Percentiles rank a stretch among this genome's conserved stretches.
Conservation (phyloP, 1,284 basidiomycete species). For the Athelia sp. region DNA sequence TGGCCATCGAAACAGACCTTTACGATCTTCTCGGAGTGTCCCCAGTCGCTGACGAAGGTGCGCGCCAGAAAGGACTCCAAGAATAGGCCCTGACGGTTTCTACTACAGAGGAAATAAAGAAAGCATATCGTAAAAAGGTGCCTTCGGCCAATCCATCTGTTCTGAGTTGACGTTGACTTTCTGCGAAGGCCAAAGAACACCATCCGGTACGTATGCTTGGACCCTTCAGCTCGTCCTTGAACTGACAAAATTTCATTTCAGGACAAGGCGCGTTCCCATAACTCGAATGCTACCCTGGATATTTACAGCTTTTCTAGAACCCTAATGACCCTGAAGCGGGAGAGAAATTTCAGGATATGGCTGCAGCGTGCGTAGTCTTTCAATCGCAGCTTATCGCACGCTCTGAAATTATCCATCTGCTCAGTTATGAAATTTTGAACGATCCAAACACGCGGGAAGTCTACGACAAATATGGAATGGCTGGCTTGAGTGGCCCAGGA, state of each 20-base stretch:
- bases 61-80: background rate
- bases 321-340: conserved; percentile 74
- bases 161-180: conserved; percentile 18
- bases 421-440: conserved; percentile 82
- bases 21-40: conserved; percentile 80
- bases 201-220: conserved; percentile 67
- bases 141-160: conserved; percentile 10
- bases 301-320: conserved; percentile 45
- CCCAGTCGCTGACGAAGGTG: conserved; percentile 68
- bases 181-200: conserved; percentile 77
- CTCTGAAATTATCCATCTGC: conserved; percentile 3
- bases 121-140: conserved; percentile 89
- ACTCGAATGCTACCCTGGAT: background rate
- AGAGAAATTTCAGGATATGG: conserved; percentile 85
- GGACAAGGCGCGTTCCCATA: conserved; percentile 67
- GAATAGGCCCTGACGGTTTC: conserved; percentile 10
- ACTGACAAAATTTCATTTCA: conserved; percentile 18
- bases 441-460: conserved; percentile 72
- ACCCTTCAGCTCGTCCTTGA: conserved; percentile 2
- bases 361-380: conserved; percentile 64
- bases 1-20: conserved; percentile 69
- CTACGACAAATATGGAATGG: conserved; percentile 82
- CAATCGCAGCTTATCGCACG: conserved; percentile 4
- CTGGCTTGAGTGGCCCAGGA: conserved; percentile 47
- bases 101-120: conserved; percentile 77